Base-by-base conservation (phyloP, 2,329 filamentous ascomycete genomes). In the Daldinia sp. region DNA sequence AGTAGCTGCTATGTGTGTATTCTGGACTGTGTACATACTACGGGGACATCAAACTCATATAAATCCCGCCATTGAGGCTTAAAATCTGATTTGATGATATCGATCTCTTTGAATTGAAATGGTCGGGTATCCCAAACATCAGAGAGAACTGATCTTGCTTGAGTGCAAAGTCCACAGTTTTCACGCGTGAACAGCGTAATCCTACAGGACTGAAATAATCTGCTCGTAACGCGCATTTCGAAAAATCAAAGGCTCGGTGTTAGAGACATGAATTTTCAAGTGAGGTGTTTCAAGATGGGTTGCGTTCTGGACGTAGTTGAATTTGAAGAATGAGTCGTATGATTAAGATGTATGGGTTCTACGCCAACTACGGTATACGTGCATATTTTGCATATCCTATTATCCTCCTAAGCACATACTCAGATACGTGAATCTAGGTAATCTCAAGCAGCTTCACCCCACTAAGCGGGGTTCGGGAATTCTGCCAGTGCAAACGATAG, bases 41-140 rank as follows among this genome's bases (percentile, higher is more conserved):
- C 92, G 0, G 92, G 92, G 6, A 93, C 92, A 73, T 95, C 92
- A 77, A 94, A 93, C 65, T 94, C 92, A 77, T 95, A 95, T 0
- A 93, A 76, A 55, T 90, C 85, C 74, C 87, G 89, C 92, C 92
- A 95, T 3, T 61, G 68, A 26, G 83, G 81, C 69, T 88, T 86
- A 15, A 86, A 85, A 28, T 88, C 86, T 0, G 86, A 83, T 55
- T 86, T 85, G 80, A 92, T 88, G 55, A 94, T 88, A 76, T 94
- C 86, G 68, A 93, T 83, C 78, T 94, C 91, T 6, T 84, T 82
- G 78, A 89, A 93, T 18, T 85, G 85, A 78, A 94, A 93, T 0
- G 89, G 90, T 28, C 90, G 83, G 30, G 81, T 79, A 64, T 92
- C 87, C 86, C 88, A 91, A 7, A 94, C 90, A 9, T 88, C 82